phyloP scores from a whole-genome alignment of 257 asterid genomes.

The Gentiana macrophylla region DNA sequence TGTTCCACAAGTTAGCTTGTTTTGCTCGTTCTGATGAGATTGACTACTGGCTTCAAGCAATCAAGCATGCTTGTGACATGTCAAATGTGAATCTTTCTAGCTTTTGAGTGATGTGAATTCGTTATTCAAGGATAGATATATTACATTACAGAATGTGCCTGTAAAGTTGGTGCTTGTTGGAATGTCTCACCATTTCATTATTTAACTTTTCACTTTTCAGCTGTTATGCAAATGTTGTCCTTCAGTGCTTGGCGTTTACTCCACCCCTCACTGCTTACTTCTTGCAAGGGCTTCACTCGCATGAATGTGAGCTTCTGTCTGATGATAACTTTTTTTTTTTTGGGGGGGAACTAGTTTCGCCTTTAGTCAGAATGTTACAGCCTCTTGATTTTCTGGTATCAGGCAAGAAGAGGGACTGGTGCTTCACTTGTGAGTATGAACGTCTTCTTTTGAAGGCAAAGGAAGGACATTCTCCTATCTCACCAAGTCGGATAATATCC shows the following conservation, averaged over 20 bases:
- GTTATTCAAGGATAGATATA: too few species aligned
- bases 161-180: too few species aligned
- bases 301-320: conserved; percentile 39
- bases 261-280: conserved; percentile 86
- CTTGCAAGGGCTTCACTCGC: conserved; percentile 67
- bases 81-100: too few species aligned
- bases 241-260: conserved; percentile 73
- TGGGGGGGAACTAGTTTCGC: neutral
- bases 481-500: conserved; percentile 54
- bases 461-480: conserved; percentile 41
- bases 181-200: neutral
- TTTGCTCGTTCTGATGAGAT: too few species aligned
- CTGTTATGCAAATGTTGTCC: conserved; percentile 83
- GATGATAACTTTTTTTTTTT: neutral
- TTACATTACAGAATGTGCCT: too few species aligned
- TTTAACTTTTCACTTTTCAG: conserved; percentile 28
- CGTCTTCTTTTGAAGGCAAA: conserved; percentile 42
- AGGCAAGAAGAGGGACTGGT: conserved; percentile 62
- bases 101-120: too few species aligned
- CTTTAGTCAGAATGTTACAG: neutral
- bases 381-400: conserved; percentile 7
- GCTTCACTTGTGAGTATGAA: conserved; percentile 77
- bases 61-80: too few species aligned
- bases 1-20: too few species aligned
- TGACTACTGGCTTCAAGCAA: too few species aligned